Evolutionary conservation across 352 stramenopile genomes (phyloP).

Genomic region (Phytophthora lateralis): DNA sequence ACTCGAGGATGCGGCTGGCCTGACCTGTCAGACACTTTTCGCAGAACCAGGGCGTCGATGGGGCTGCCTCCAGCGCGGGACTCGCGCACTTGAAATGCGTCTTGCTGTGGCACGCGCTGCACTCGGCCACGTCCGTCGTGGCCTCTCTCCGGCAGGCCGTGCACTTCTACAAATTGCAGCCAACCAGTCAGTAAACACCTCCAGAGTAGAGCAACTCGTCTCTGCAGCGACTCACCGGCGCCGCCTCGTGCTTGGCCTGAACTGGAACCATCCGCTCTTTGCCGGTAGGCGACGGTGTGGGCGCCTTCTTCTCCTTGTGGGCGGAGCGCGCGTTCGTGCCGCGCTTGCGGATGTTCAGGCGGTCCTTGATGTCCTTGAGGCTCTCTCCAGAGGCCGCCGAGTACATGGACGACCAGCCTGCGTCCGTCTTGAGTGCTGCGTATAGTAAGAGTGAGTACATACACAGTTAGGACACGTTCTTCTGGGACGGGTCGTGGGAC

Average conservation of each 20-base stretch:
- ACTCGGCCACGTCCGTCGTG: slow-evolving; percentile 44
- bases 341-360: slow-evolving; percentile 72
- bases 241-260: slow-evolving; percentile 26
- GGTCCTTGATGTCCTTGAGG: slow-evolving; percentile 83
- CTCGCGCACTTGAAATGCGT: slow-evolving; percentile 63
- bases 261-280: slow-evolving; percentile 25
- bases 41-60: slow-evolving; percentile 52
- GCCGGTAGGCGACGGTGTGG: slow-evolving; percentile 22
- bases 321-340: slow-evolving; percentile 59
- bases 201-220: neutral
- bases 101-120: slow-evolving; percentile 61
- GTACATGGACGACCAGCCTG: slow-evolving; percentile 85
- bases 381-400: slow-evolving; percentile 65
- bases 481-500: slow-evolving; percentile 13
- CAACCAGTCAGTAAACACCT: slow-evolving; percentile 1
- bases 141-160: slow-evolving; percentile 53
- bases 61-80: slow-evolving; percentile 35
- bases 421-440: slow-evolving; percentile 72
- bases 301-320: slow-evolving; percentile 66
- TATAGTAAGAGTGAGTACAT: slow-evolving; percentile 1
- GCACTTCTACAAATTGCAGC: slow-evolving; percentile 43
- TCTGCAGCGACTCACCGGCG: slow-evolving; percentile 26
- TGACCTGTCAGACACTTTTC: slow-evolving; percentile 59
- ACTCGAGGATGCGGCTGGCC: slow-evolving; percentile 64
- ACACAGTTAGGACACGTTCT: neutral